A percentile compares a stretch with the other conserved stretches of the same genome.
These are phyloP conservation scores for Adansonia gregorii DNA, from an alignment of 441 rosid genomes.

Conservation along the genomic window DNA sequence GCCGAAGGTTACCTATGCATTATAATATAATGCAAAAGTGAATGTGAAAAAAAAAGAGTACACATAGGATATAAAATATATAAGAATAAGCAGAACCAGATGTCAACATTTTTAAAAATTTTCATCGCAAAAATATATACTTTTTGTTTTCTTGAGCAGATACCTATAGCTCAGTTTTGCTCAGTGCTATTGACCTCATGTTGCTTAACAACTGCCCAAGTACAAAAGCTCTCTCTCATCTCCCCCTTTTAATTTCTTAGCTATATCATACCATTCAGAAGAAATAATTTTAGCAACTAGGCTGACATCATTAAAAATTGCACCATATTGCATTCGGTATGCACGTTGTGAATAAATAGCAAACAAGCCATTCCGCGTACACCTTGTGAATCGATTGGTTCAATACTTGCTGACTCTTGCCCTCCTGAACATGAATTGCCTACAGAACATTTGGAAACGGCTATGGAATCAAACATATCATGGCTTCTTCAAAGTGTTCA, in stretches of 20 bases:
- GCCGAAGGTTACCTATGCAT: not conserved
- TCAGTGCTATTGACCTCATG: not conserved
- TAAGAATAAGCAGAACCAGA: not conserved
- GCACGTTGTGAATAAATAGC: not conserved
- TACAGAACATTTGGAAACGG: not conserved
- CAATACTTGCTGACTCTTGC: not conserved
- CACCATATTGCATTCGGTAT: not conserved
- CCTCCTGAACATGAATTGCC: not conserved
- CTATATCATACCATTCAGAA: not conserved
- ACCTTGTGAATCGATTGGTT: constrained; percentile 1
- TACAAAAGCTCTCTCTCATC: not conserved
- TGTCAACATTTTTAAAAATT: not conserved
- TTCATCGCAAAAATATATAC: not conserved
- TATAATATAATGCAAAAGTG: not conserved
- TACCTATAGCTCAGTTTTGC: not conserved
- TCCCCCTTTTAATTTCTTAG: constrained; percentile 9
- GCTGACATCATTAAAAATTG: not conserved
- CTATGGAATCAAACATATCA: not conserved
- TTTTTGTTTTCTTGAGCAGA: not conserved
- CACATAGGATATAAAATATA: not conserved
- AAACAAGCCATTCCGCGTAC: not conserved
- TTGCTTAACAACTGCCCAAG: not conserved
- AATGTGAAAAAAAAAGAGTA: not conserved
- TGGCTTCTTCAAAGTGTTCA: no score
- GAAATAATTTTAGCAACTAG: constrained; percentile 3